Evolutionary conservation across 2,329 filamentous ascomycete genomes (phyloP).

Genomic region (Pseudogymnoascus sp.): DNA sequence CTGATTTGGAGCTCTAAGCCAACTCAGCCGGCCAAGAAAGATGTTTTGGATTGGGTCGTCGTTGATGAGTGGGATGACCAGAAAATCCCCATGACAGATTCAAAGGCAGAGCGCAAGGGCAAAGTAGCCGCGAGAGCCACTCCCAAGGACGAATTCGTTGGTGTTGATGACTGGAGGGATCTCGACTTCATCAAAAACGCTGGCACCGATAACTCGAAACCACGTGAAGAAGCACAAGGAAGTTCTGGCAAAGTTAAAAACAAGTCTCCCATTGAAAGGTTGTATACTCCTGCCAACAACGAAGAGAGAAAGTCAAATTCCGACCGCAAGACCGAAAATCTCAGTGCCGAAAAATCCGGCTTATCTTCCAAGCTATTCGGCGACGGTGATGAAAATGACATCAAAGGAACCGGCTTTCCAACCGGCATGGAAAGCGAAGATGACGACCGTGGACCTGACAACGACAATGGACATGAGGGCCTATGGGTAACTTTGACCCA

Average conservation of each 20-base stretch:
- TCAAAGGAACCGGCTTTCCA: too few relatives aligned
- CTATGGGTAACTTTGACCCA: constrained; percentile 96
- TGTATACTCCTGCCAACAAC: constrained; percentile 20
- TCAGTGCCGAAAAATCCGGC: constrained; percentile 27
- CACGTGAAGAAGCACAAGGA: constrained; percentile 20
- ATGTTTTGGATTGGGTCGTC: constrained; percentile 59
- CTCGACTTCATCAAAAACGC: constrained; percentile 56
- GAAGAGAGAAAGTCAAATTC: constrained; percentile 28
- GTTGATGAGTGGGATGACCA: constrained; percentile 58
- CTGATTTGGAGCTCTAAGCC: neutral
- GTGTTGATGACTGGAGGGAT: constrained; percentile 82
- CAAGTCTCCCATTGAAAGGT: constrained; percentile 1
- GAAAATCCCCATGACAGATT: constrained; percentile 12
- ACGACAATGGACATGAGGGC: constrained; percentile 56
- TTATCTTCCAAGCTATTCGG: constrained; percentile 47
- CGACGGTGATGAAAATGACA: constrained; percentile 34
- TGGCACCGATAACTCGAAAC: constrained; percentile 23
- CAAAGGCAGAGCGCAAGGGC: constrained; percentile 15
- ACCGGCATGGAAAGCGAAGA: constrained; percentile 14
- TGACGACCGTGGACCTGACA: constrained; percentile 10
- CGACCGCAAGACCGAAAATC: constrained; percentile 39
- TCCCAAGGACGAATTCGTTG: constrained; percentile 61
- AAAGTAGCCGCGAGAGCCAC: constrained; percentile 18
- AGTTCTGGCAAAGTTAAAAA: constrained; percentile 21
- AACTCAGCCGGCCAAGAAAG: neutral